phyloP scores from a whole-genome alignment of 805 yeast species.

The Candida vartiovaarae region DNA sequence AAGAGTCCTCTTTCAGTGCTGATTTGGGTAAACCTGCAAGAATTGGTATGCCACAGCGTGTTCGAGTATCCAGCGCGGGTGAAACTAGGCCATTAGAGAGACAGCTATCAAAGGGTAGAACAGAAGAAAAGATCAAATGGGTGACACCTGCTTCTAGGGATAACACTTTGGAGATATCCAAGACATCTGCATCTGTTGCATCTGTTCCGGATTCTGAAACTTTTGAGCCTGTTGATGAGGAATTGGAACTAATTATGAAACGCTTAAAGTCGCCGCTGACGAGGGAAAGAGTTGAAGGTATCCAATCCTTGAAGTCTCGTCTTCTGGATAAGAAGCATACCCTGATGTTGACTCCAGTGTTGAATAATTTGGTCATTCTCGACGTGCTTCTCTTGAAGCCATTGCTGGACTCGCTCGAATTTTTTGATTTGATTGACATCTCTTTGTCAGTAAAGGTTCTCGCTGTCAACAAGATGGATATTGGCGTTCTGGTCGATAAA shows the following conservation, averaged over 20 bases:
- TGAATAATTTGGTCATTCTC: conserved; percentile 20
- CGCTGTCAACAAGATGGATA: conserved; percentile 24
- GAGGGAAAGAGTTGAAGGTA: conserved; percentile 21
- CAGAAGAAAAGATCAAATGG: conserved; percentile 5
- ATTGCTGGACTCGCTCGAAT: conserved; percentile 20
- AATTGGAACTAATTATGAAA: conserved; percentile 5
- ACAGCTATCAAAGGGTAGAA: conserved; percentile 14
- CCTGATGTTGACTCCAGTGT: conserved; percentile 12
- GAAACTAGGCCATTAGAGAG: conserved; percentile 10
- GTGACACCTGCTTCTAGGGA: conserved; percentile 1
- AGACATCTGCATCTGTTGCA: not conserved
- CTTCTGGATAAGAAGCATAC: not conserved
- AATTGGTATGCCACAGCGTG: conserved; percentile 20
- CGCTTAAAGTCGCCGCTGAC: conserved; percentile 18
- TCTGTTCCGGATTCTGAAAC: not conserved
- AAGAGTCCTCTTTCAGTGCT: not conserved
- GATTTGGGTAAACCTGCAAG: conserved; percentile 20
- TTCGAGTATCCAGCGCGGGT: conserved; percentile 16
- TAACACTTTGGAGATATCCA: conserved; percentile 1
- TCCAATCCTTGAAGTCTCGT: conserved; percentile 7
- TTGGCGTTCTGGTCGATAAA: conserved; percentile 12
- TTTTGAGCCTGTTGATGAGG: not conserved
- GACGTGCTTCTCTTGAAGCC: conserved; percentile 26
- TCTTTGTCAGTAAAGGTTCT: conserved; percentile 24
- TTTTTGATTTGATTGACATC: conserved; percentile 24